These are phyloP conservation scores for Scedosporium aurantiacum DNA, from an alignment of 2,329 filamentous ascomycete species.

Conservation along the genomic window DNA sequence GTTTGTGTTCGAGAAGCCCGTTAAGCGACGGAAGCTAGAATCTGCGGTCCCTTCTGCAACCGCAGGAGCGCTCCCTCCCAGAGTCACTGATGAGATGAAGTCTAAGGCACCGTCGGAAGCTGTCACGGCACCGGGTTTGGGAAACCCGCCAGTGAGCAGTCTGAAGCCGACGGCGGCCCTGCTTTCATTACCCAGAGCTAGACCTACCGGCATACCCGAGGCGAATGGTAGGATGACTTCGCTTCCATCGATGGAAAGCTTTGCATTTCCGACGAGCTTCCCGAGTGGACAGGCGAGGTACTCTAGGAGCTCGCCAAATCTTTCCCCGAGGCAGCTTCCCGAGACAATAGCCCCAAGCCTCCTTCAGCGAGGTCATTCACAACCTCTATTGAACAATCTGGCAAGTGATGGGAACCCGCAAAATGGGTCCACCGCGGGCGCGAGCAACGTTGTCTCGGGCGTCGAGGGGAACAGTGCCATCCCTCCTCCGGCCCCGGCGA, in stretches of 20 bases:
- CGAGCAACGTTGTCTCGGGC: neutral
- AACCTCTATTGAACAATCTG: neutral
- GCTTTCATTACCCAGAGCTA: neutral
- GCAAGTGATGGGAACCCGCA: neutral
- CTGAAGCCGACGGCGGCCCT: neutral
- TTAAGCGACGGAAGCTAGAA: constrained; percentile 22
- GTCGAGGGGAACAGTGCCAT: neutral
- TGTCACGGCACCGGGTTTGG: neutral
- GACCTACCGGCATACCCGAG: neutral
- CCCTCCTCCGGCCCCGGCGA: neutral
- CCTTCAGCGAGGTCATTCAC: neutral
- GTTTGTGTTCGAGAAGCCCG: constrained; percentile 31
- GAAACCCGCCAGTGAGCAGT: neutral
- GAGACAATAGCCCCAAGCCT: constrained; percentile 4
- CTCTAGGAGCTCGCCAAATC: constrained; percentile 18
- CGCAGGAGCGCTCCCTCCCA: neutral
- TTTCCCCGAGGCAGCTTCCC: constrained; percentile 23
- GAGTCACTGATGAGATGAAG: neutral
- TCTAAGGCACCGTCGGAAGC: neutral
- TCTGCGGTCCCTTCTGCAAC: neutral
- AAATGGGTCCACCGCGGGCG: neutral
- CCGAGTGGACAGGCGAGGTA: constrained; percentile 11
- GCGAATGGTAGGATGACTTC: constrained; percentile 7
- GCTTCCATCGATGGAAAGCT: constrained; percentile 22
- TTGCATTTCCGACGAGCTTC: constrained; percentile 15